Base-by-base conservation (phyloP, 1,284 basidiomycete species). In the Lentinula novae-zelandiae region DNA sequence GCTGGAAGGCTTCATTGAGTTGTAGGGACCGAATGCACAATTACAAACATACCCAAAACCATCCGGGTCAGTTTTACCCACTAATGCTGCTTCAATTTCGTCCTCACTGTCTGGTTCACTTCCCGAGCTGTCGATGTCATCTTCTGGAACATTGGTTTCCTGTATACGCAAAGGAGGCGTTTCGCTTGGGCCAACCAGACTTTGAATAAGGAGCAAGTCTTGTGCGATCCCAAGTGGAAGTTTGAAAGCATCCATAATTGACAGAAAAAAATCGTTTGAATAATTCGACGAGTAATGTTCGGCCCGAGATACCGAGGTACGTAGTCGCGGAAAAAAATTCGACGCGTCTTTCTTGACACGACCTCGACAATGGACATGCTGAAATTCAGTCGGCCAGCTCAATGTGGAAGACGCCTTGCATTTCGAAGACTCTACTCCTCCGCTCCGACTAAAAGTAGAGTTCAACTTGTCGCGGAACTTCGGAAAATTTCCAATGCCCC, bases 381-480 rank as follows among this genome's bases (percentile, higher is more conserved):
- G 20, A 59, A 55, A 36, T 57, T 46, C 44, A 46, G 7, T 12
- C n/a, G 22, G 12, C 17, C n/a, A 9, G n/a, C 10, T 31, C 49
- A 15, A 31, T 34, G 12, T 34, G 49, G 27, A n/a, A 31, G 27
- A 33, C 31, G 27, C 20, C 27, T 31, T 33, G 20, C 31, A 3
- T 13, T 31, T 22, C 22, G 33, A 7, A 71, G 73, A 36, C 62
- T 66, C 54, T 82, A 80, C 67, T 81, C 80, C 31, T 76, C 70
- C 20, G 62, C 70, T 42, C 67, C 74, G 33, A 66, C 69, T 78
- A 86, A 74, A 73, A 80, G 54, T 74, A 73, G 87, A 36, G 78
- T 92, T 60, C 86, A 90, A 64, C 86, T 95, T 64, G 90, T 98
- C 64, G 90, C 91, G 2, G 87, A 94, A 73, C 84, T 98, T 39